Percentiles rank a stretch among this genome's conserved stretches.
Evolutionary conservation across 768 basidiomycete species (phyloP).

Genomic region (Lentinula sp.): DNA sequence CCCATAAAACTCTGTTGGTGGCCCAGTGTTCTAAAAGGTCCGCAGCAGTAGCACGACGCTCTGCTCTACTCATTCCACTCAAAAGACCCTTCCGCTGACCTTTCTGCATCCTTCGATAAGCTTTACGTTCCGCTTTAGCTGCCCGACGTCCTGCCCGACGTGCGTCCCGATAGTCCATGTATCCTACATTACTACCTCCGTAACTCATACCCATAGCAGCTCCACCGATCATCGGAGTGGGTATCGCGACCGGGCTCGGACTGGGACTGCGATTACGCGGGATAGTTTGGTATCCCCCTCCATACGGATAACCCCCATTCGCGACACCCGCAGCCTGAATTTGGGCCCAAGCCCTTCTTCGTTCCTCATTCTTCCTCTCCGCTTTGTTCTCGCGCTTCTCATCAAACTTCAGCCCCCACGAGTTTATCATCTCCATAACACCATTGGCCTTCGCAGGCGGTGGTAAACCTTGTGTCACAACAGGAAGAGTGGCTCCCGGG

Average conservation of each 20-base stretch:
- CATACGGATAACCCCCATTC: background rate
- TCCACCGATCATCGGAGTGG: background rate
- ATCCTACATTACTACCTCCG: background rate
- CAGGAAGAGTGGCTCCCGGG: slow-evolving; percentile 13
- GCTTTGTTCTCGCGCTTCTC: slow-evolving; percentile 9
- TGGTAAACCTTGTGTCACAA: slow-evolving; percentile 13
- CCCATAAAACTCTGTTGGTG: slow-evolving; percentile 14
- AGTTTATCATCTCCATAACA: slow-evolving; percentile 16
- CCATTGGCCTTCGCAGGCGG: slow-evolving; percentile 16
- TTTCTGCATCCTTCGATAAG: slow-evolving; percentile 1
- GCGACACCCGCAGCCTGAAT: slow-evolving; percentile 1
- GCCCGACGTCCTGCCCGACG: background rate
- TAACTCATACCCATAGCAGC: background rate
- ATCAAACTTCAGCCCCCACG: slow-evolving; percentile 16
- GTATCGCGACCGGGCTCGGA: background rate
- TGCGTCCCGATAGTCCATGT: background rate
- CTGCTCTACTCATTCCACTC: slow-evolving; percentile 3
- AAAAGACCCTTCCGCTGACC: background rate
- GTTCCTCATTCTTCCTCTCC: slow-evolving; percentile 13
- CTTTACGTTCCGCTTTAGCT: background rate
- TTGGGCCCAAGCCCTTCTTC: slow-evolving; percentile 11
- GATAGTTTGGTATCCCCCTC: background rate
- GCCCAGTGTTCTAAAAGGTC: slow-evolving; percentile 17
- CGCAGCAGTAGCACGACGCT: slow-evolving; percentile 12
- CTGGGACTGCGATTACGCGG: background rate